These are phyloP conservation scores for Luvunga scandens DNA, from an alignment of 345 rosid genomes.

Conservation along the genomic window DNA sequence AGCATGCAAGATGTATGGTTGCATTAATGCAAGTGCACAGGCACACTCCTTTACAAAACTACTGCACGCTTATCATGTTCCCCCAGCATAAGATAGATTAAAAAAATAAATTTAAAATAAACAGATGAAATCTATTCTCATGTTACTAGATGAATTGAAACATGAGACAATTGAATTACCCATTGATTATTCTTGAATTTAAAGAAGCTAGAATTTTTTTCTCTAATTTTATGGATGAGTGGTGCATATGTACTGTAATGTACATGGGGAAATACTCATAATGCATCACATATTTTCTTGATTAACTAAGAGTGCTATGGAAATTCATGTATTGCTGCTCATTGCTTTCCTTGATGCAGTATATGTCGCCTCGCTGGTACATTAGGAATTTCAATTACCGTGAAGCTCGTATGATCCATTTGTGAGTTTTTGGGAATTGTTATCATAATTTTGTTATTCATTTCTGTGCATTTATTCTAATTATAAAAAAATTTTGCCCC, in stretches of 20 bases:
- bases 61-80: neutral
- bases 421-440: conserved; percentile 50
- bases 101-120: too few relatives aligned
- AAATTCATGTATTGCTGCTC: neutral
- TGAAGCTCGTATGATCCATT: conserved; percentile 74
- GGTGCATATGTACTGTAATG: conserved; percentile 41
- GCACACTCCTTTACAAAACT: neutral
- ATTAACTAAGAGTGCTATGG: neutral
- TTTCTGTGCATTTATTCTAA: conserved; percentile 3
- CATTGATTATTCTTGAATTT: too few relatives aligned
- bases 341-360: conserved; percentile 34
- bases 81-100: neutral
- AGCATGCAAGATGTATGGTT: neutral
- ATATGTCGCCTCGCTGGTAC: conserved; percentile 90
- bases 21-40: neutral
- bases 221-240: too few relatives aligned
- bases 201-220: too few relatives aligned
- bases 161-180: too few relatives aligned
- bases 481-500: neutral
- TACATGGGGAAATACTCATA: neutral
- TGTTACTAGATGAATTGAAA: too few relatives aligned
- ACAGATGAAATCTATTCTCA: too few relatives aligned
- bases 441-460: conserved; percentile 4
- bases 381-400: conserved; percentile 66
- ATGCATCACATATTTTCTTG: neutral